phyloP scores from a whole-genome alignment of 2,329 filamentous ascomycete species.

The Aplosporella prunicola region DNA sequence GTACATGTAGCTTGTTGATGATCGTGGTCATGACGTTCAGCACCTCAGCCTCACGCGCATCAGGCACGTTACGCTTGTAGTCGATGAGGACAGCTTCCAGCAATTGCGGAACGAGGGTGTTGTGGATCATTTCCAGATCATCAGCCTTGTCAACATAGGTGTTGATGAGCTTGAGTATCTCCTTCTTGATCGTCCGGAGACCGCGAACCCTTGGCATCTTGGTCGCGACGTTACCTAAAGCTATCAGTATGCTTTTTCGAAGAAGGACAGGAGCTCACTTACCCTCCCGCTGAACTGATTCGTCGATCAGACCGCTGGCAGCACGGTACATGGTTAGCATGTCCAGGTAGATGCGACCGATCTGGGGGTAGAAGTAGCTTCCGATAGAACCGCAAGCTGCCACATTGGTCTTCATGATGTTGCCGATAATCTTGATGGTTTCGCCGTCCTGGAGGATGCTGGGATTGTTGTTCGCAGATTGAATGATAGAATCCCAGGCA shows the following conservation, averaged over 20 bases:
- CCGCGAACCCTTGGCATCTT: conserved; percentile 97
- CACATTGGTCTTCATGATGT: conserved; percentile 99
- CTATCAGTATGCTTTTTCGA: not conserved
- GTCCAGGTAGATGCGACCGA: conserved; percentile 93
- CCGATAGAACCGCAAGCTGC: conserved; percentile 97
- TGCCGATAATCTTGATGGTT: conserved; percentile 96
- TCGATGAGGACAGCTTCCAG: conserved; percentile 89
- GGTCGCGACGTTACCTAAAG: conserved; percentile 69
- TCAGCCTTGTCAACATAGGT: conserved; percentile 98
- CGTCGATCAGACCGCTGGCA: conserved; percentile 91
- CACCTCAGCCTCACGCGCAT: conserved; percentile 92
- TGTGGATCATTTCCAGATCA: conserved; percentile 84
- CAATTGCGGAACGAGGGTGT: conserved; percentile 90
- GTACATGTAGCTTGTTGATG: conserved; percentile 89
- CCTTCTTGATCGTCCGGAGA: conserved; percentile 96
- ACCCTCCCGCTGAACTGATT: conserved; percentile 80
- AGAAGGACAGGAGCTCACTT: conserved; percentile 31
- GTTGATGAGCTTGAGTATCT: conserved; percentile 96
- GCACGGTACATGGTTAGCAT: conserved; percentile 99
- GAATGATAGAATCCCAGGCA: conserved; percentile 94
- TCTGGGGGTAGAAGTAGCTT: conserved; percentile 95
- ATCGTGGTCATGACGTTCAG: conserved; percentile 96
- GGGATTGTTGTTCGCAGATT: conserved; percentile 74
- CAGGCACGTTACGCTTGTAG: conserved; percentile 94
- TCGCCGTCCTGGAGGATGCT: conserved; percentile 82